Conservation (phyloP, 2,329 filamentous ascomycete genomes). For the Simplicillium aogashimaense region DNA sequence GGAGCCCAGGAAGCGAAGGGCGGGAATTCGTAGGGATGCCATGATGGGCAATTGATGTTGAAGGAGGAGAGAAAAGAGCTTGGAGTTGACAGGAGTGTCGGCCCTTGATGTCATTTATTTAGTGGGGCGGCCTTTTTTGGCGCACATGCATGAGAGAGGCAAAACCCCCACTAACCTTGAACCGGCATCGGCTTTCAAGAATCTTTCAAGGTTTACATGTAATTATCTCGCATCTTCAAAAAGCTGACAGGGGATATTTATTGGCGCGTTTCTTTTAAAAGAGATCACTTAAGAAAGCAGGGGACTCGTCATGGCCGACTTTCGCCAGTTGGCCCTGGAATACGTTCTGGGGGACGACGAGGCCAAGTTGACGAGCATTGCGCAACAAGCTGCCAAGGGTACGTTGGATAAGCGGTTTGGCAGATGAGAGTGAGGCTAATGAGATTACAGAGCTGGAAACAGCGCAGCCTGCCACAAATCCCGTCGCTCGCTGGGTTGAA, state of each 20-base stretch:
- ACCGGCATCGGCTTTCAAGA: too few species aligned
- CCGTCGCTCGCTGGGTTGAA: conserved; percentile 44
- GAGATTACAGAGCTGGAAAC: conserved; percentile 31
- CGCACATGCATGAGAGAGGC: too few species aligned
- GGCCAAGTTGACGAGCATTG: conserved; percentile 26
- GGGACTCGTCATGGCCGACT: conserved; percentile 36
- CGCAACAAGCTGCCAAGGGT: conserved; percentile 36
- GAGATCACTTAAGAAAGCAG: too few species aligned
- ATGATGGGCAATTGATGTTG: background rate
- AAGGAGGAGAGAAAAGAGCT: too few species aligned
- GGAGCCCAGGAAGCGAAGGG: conserved; percentile 35
- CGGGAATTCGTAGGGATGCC: conserved; percentile 33
- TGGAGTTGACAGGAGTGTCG: too few species aligned
- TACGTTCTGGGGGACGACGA: conserved; percentile 43
- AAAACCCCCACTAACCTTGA: too few species aligned
- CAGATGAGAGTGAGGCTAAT: conserved; percentile 8
- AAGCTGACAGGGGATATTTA: background rate
- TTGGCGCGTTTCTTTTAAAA: too few species aligned
- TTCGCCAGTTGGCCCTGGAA: conserved; percentile 41
- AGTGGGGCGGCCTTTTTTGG: too few species aligned
- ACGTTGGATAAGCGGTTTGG: conserved; percentile 1
- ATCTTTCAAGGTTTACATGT: too few species aligned
- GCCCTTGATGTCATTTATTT: too few species aligned
- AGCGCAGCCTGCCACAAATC: conserved; percentile 30
- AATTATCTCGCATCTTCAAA: too few species aligned